Conservation (phyloP, 768 basidiomycete species). For the Omphalotus guepiniiformis region DNA sequence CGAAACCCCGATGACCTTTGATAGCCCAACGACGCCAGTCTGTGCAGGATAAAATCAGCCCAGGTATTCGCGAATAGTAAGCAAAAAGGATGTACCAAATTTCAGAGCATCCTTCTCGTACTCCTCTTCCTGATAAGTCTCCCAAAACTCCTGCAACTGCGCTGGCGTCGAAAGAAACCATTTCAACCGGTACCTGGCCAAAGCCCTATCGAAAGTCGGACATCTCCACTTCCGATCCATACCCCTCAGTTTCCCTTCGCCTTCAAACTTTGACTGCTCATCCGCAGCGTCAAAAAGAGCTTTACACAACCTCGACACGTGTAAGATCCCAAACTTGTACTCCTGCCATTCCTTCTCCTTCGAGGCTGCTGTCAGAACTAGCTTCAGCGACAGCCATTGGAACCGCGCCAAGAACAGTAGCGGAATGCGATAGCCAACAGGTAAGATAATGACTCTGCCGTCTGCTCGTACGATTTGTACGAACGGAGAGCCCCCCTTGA, state of each 20-base stretch:
- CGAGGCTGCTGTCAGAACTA: slow-evolving; percentile 31
- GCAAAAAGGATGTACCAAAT: slow-evolving; percentile 5
- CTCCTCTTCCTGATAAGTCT: slow-evolving; percentile 21
- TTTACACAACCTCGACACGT: slow-evolving; percentile 35
- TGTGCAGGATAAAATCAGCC: neutral
- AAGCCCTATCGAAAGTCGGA: slow-evolving; percentile 37
- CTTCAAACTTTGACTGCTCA: slow-evolving; percentile 1
- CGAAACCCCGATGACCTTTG: slow-evolving; percentile 14
- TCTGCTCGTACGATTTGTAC: slow-evolving; percentile 13
- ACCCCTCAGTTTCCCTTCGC: slow-evolving; percentile 9
- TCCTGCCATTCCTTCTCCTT: slow-evolving; percentile 36
- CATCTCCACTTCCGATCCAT: slow-evolving; percentile 36
- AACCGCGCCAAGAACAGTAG: slow-evolving; percentile 43
- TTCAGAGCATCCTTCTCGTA: slow-evolving; percentile 12
- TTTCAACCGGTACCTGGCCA: slow-evolving; percentile 36
- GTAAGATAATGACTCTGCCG: slow-evolving; percentile 22
- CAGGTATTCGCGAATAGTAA: neutral
- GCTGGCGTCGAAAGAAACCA: slow-evolving; percentile 36
- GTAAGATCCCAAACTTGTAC: slow-evolving; percentile 39
- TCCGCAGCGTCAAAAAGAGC: slow-evolving; percentile 31
- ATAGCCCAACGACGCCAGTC: slow-evolving; percentile 14
- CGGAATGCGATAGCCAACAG: slow-evolving; percentile 38
- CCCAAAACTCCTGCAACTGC: slow-evolving; percentile 36
- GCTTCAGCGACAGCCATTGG: slow-evolving; percentile 36
- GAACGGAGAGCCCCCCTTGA: slow-evolving; percentile 8